Evolutionary conservation across 768 basidiomycete genomes (phyloP).

Genomic region (Termitomyces sp.): DNA sequence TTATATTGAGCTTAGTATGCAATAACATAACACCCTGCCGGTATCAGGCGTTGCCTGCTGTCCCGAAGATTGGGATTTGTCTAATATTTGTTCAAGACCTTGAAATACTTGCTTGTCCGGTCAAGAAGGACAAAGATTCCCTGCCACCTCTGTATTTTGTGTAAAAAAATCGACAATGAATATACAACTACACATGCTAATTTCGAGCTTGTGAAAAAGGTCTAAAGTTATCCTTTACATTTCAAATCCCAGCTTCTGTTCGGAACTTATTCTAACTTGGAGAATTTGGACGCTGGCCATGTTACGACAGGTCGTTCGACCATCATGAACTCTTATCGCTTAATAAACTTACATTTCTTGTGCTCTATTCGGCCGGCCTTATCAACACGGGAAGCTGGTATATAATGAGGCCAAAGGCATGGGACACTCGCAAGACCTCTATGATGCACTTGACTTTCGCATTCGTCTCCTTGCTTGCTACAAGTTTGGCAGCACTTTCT

Average conservation of each 20-base stretch:
- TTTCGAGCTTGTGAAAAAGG: too few relatives aligned
- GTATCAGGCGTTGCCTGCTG: too few relatives aligned
- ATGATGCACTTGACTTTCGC: constrained; percentile 4
- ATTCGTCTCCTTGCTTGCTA: neutral
- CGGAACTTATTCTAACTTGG: neutral
- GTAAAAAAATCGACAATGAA: too few relatives aligned
- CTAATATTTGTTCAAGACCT: neutral
- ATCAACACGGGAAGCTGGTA: neutral
- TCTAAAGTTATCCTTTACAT: neutral
- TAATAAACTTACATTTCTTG: neutral
- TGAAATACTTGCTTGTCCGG: neutral
- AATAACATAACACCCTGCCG: too few relatives aligned
- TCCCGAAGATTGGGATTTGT: neutral
- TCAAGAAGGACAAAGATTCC: too few relatives aligned
- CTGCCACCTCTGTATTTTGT: too few relatives aligned
- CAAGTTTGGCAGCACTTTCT: constrained; percentile 13
- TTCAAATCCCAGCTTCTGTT: neutral
- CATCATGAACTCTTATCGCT: neutral
- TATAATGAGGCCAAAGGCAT: neutral
- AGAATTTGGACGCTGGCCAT: neutral
- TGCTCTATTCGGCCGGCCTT: neutral
- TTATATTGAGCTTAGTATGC: too few relatives aligned
- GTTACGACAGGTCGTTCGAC: neutral
- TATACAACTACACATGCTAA: too few relatives aligned
- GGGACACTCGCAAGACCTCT: neutral